A percentile compares a stretch with the other conserved stretches of the same genome.
phyloP scores from a whole-genome alignment of 2,329 filamentous ascomycete genomes.

The Venturia carpophila region DNA sequence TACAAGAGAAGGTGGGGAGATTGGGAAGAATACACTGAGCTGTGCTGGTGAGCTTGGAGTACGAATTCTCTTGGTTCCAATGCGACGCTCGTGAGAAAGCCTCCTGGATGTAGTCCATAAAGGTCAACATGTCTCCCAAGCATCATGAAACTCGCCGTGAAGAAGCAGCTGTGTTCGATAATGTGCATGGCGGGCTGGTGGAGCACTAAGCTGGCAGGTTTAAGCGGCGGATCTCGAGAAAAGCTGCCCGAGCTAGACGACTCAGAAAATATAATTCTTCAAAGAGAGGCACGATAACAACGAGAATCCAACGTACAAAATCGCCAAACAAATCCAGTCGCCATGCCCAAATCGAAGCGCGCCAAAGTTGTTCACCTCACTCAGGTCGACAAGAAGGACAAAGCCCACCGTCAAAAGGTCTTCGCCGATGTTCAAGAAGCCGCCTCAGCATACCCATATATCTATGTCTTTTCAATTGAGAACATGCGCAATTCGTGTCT shows the following conservation, averaged over 20 bases:
- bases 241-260: neutral
- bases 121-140: constrained; percentile 64
- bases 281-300: neutral
- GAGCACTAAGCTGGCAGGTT: neutral
- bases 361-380: constrained; percentile 82
- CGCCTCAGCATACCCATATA: constrained; percentile 77
- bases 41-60: constrained; percentile 76
- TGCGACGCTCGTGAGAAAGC: constrained; percentile 79
- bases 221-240: neutral
- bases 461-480: constrained; percentile 88
- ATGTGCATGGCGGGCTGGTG: neutral
- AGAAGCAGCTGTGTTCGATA: neutral
- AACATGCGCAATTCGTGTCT: constrained; percentile 98
- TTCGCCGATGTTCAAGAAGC: constrained; percentile 82
- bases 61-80: constrained; percentile 90
- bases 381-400: constrained; percentile 88
- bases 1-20: neutral
- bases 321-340: neutral
- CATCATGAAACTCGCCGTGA: constrained; percentile 8
- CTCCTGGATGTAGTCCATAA: constrained; percentile 94
- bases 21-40: constrained; percentile 45
- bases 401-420: constrained; percentile 78
- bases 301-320: neutral
- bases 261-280: neutral
- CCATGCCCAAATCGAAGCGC: constrained; percentile 95